Evolutionary conservation across 495 filamentous ascomycete species (phyloP), one percentile per base, ranked within the genome.

Genomic region (Trichoderma gamsii): DNA sequence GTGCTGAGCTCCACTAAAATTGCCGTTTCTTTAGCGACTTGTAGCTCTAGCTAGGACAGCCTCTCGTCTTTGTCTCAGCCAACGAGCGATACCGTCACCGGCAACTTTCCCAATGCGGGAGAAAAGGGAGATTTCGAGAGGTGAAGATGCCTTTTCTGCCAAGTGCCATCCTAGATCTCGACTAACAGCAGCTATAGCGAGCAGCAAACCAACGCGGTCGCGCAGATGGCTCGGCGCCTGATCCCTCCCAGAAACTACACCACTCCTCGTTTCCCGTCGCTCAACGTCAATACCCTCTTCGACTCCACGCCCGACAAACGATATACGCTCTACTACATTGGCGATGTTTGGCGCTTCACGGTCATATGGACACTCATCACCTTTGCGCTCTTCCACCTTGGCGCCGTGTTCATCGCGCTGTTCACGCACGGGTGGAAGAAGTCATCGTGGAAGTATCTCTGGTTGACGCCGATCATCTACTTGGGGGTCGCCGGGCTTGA

Each of bases 281-380:
- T 99, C 66, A 93, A 94, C 80, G 89, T 90, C 83, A 89, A 90
- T 21, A 66, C 41, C 41, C 79, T 69, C 70, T 83, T 52, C 74
- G 76, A 64, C 77, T 82, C 68, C 76, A 79, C 32, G 74, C 81
- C 21, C 78, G 46, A 63, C n/a, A 61, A 44, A 18, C 0, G 84
- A 29, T 82, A 83, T 69, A 92, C 90, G 68, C 88, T 98, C 70
- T 95, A 93, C 80, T 85, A 90, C 75, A 81, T 89, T 41, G 70
- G 74, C 41, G 92, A 97, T 74, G 91, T 97, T 61, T 97, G 92
- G 92, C 89, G 90, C 66, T 97, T 93, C 76, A 99, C 95, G 0
- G 79, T 96, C 1, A 85, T 87, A 74, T 99, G 95, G 95, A 97
- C 94, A 41, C 77, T 91, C 69, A 82, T 93, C 71, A 79, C 89